Evolutionary conservation across 2,329 filamentous ascomycete genomes (phyloP).

Genomic region (Ascomycota sp.): DNA sequence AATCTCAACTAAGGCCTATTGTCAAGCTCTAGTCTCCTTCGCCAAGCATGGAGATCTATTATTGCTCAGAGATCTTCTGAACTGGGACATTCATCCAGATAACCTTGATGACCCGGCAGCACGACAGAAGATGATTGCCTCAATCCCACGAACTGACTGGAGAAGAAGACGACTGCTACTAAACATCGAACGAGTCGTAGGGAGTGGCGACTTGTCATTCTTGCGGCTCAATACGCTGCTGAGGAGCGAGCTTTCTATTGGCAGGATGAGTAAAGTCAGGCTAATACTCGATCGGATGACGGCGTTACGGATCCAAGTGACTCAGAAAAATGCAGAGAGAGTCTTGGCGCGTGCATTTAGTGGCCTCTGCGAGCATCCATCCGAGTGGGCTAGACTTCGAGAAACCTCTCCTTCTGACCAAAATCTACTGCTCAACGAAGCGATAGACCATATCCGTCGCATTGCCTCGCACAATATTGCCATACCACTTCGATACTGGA

Average conservation of each 20-base stretch:
- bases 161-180: slow-evolving; percentile 22
- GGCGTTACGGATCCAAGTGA: slow-evolving; percentile 8
- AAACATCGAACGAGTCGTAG: slow-evolving; percentile 15
- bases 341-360: slow-evolving; percentile 9
- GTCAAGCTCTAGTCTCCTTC: slow-evolving; percentile 42
- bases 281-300: slow-evolving; percentile 14
- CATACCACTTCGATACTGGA: slow-evolving; percentile 19
- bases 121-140: slow-evolving; percentile 17
- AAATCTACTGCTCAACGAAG: slow-evolving; percentile 9
- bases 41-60: slow-evolving; percentile 33
- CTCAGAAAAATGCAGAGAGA: slow-evolving; percentile 8
- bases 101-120: slow-evolving; percentile 27
- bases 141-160: slow-evolving; percentile 14
- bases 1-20: slow-evolving; percentile 42
- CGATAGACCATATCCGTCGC: slow-evolving; percentile 10
- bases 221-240: slow-evolving; percentile 8
- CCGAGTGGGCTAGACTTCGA: background rate
- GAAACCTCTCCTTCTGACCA: background rate
- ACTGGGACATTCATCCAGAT: slow-evolving; percentile 32
- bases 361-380: slow-evolving; percentile 10
- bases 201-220: slow-evolving; percentile 4
- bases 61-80: slow-evolving; percentile 23
- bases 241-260: slow-evolving; percentile 3
- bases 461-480: slow-evolving; percentile 12
- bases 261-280: slow-evolving; percentile 6